phyloP scores from a whole-genome alignment of 2,329 filamentous ascomycete genomes.

The Aspergillus tamarii region DNA sequence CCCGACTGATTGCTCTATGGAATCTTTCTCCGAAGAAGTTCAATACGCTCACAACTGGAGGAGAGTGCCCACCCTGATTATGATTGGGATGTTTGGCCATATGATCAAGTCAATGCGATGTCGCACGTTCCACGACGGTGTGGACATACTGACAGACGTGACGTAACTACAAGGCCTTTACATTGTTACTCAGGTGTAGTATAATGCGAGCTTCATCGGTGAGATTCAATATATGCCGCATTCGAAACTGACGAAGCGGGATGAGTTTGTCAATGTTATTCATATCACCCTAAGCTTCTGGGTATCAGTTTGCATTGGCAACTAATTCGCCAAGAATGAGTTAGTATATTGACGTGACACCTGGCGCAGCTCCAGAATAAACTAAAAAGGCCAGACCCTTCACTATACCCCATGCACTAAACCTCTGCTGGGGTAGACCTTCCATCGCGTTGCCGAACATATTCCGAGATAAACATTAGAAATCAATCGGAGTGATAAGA shows the following conservation, averaged over 20 bases:
- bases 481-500: neutral
- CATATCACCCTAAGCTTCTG: neutral
- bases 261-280: too few relatives aligned
- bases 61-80: neutral
- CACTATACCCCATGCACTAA: neutral
- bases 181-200: neutral
- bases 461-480: neutral
- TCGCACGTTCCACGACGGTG: neutral
- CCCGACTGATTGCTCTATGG: neutral
- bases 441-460: neutral
- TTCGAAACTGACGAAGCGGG: too few relatives aligned
- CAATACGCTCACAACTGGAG: neutral
- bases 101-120: neutral
- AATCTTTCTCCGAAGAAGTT: neutral
- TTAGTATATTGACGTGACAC: neutral
- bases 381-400: neutral
- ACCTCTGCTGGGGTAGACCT: neutral
- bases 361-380: neutral
- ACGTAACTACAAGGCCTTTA: neutral
- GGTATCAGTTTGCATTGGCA: neutral
- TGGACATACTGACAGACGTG: neutral
- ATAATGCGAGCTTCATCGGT: neutral
- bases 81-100: neutral
- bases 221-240: too few relatives aligned
- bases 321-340: neutral